Evolutionary conservation across 2,329 filamentous ascomycete genomes (phyloP).

Genomic region (Aspergillus quadricinctus): DNA sequence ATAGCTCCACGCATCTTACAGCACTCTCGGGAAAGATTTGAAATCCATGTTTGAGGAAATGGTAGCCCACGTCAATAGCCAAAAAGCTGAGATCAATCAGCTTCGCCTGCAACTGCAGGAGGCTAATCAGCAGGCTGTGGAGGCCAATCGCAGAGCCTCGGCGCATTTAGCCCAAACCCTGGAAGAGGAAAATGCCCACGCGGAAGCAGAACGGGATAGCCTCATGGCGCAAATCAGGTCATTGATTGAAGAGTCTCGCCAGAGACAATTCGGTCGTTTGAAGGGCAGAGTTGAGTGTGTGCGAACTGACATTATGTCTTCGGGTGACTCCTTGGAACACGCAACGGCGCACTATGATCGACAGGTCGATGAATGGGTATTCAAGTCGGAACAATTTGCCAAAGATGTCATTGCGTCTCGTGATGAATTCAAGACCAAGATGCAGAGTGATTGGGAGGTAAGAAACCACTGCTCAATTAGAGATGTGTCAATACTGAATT

Average conservation of each 20-base stretch:
- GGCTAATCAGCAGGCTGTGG: conserved; percentile 64
- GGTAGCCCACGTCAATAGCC: conserved; percentile 66
- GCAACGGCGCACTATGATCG: conserved; percentile 63
- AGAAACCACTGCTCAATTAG: conserved; percentile 29
- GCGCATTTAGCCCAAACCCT: conserved; percentile 64
- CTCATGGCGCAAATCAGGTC: conserved; percentile 71
- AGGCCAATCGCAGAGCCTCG: conserved; percentile 65
- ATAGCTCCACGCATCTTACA: conserved; percentile 78
- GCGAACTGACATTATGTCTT: conserved; percentile 60
- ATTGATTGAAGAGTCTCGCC: conserved; percentile 71
- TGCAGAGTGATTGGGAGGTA: conserved; percentile 83
- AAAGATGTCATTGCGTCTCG: conserved; percentile 68
- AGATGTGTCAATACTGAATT: conserved; percentile 22
- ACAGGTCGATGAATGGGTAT: conserved; percentile 70
- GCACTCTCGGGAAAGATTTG: conserved; percentile 77
- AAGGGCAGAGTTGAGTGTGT: conserved; percentile 59
- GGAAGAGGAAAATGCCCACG: conserved; percentile 69
- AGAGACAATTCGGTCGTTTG: conserved; percentile 68
- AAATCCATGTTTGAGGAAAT: conserved; percentile 80
- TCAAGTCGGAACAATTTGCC: conserved; percentile 64
- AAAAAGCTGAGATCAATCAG: conserved; percentile 70
- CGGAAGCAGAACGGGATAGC: conserved; percentile 67
- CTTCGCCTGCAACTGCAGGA: conserved; percentile 68
- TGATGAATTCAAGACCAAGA: conserved; percentile 72
- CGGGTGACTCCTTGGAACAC: conserved; percentile 61